These are phyloP conservation scores for Agastache rugosa DNA, from an alignment of 257 asterid genomes.

Conservation along the genomic window DNA sequence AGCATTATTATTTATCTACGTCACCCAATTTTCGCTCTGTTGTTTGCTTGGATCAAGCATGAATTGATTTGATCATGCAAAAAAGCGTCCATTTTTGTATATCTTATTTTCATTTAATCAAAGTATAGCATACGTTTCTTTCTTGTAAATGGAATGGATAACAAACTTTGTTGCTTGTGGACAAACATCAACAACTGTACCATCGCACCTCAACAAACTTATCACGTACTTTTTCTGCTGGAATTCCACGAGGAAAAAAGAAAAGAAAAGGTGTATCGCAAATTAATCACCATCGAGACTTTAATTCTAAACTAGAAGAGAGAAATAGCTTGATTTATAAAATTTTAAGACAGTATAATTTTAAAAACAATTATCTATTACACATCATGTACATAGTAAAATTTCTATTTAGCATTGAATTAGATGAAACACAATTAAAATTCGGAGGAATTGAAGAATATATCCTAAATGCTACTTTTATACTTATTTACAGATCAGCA, in stretches of 20 bases:
- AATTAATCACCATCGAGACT: not conserved
- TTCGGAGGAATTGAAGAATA: no score
- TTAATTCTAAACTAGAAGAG: not conserved
- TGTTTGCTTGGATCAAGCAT: not conserved
- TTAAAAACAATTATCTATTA: no score
- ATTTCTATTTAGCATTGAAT: no score
- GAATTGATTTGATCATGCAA: conserved; percentile 24
- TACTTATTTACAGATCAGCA: not conserved
- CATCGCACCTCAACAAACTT: conserved; percentile 41
- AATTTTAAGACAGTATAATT: no score
- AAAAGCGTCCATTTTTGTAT: conserved; percentile 16
- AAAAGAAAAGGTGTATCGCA: not conserved
- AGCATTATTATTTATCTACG: not conserved
- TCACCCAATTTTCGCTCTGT: conserved; percentile 20
- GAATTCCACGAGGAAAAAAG: conserved; percentile 19
- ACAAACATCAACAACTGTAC: conserved; percentile 46
- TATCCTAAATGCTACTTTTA: no score
- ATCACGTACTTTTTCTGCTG: conserved; percentile 26
- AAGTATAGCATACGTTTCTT: not conserved
- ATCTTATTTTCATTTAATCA: not conserved
- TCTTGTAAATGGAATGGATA: conserved; percentile 7
- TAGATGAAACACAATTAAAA: no score
- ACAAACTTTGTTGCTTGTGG: conserved; percentile 38
- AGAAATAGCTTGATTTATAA: no score
- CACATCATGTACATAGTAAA: no score